Conservation (phyloP, 2,329 filamentous ascomycete genomes). For the Zopfia rhizophila region DNA sequence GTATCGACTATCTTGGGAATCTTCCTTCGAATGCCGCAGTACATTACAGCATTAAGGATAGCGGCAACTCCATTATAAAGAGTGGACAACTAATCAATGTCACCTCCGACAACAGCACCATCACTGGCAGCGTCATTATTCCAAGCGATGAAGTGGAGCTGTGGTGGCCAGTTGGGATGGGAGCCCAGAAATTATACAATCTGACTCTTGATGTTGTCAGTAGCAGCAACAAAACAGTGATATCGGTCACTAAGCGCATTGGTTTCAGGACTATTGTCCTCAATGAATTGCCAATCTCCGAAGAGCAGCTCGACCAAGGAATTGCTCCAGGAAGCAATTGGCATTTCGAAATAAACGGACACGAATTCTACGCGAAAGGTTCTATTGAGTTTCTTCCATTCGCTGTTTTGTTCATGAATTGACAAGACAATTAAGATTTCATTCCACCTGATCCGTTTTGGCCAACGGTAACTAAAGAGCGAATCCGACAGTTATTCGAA, state of each 20-base stretch:
- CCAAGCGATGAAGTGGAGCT: conserved; percentile 59
- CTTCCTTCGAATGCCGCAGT: conserved; percentile 58
- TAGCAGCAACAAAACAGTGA: conserved; percentile 49
- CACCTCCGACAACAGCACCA: conserved; percentile 51
- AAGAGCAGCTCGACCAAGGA: conserved; percentile 63
- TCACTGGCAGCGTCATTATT: conserved; percentile 62
- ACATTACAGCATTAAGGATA: conserved; percentile 59
- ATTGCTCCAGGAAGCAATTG: conserved; percentile 68
- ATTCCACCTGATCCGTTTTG: conserved; percentile 72
- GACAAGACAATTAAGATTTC: conserved; percentile 53
- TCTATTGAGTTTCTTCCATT: conserved; percentile 55
- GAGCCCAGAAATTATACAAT: conserved; percentile 67
- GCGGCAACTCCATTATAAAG: conserved; percentile 52
- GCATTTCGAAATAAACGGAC: conserved; percentile 74
- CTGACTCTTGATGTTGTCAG: conserved; percentile 61
- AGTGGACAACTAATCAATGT: conserved; percentile 54
- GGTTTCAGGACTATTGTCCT: conserved; percentile 72
- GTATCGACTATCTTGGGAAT: conserved; percentile 65
- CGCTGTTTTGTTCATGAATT: background rate
- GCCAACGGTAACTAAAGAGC: conserved; percentile 65
- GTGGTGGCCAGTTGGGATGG: conserved; percentile 71
- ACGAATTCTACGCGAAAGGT: conserved; percentile 72
- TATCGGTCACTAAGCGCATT: conserved; percentile 63
- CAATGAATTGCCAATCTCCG: conserved; percentile 65
- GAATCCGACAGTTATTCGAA: conserved; percentile 65